Evolutionary conservation across 495 filamentous ascomycete genomes (phyloP).

Genomic region (Bryoglossum gracile): DNA sequence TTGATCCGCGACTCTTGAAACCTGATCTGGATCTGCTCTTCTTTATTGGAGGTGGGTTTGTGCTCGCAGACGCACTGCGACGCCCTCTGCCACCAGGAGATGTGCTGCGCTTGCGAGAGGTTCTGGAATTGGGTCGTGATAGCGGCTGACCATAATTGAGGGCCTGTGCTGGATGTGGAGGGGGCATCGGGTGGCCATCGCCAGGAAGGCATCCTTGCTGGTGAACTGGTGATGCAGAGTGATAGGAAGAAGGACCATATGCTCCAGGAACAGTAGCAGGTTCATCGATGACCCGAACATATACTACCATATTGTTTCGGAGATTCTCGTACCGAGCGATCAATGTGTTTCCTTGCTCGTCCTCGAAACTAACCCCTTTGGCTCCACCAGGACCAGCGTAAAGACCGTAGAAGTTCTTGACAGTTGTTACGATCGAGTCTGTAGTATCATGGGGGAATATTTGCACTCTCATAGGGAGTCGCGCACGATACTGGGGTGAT

Average conservation of each 20-base stretch:
- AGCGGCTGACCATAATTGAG: slow-evolving; percentile 49
- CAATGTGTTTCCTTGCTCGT: slow-evolving; percentile 74
- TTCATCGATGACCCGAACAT: slow-evolving; percentile 77
- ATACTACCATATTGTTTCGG: slow-evolving; percentile 77
- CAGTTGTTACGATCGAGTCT: slow-evolving; percentile 90
- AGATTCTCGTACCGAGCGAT: slow-evolving; percentile 96
- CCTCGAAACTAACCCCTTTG: slow-evolving; percentile 84
- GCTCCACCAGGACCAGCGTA: slow-evolving; percentile 59
- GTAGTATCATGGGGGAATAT: slow-evolving; percentile 92
- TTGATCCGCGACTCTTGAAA: slow-evolving; percentile 61
- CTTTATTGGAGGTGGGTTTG: slow-evolving; percentile 40
- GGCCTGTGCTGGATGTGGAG: slow-evolving; percentile 40
- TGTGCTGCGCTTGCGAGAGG: slow-evolving; percentile 69
- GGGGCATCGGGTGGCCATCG: slow-evolving; percentile 40
- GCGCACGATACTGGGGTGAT: slow-evolving; percentile 62
- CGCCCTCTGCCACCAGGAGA: slow-evolving; percentile 69
- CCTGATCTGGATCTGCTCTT: slow-evolving; percentile 59
- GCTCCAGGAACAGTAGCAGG: slow-evolving; percentile 34
- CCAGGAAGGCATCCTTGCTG: slow-evolving; percentile 23
- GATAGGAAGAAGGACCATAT: slow-evolving; percentile 31
- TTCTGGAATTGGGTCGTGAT: slow-evolving; percentile 58
- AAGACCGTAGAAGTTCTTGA: slow-evolving; percentile 96
- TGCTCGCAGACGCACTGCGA: slow-evolving; percentile 67
- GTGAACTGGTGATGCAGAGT: slow-evolving; percentile 28
- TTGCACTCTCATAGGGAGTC: slow-evolving; percentile 83